Percentiles rank a stretch among this genome's conserved stretches.
These are phyloP conservation scores for Lachancea sp. DNA, from an alignment of 805 yeast genomes.

Conservation along the genomic window DNA sequence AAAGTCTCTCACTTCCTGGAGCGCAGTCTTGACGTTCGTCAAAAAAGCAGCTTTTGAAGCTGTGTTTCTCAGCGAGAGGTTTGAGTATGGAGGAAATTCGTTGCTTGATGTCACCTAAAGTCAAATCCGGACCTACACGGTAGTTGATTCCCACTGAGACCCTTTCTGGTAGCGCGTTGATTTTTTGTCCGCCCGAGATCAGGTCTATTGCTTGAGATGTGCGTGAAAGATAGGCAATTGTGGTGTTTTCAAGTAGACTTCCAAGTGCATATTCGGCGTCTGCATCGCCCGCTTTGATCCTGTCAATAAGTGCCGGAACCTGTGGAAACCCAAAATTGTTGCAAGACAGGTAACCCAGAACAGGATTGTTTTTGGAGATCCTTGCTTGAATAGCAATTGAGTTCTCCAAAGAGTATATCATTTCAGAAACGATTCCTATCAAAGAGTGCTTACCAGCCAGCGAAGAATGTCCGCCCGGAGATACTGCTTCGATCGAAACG, in stretches of 20 bases:
- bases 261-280: not conserved
- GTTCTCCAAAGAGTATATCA: constrained; percentile 46
- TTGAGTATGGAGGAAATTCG: constrained; percentile 21
- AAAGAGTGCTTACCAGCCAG: constrained; percentile 67
- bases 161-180: constrained; percentile 62
- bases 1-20: constrained; percentile 22
- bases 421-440: constrained; percentile 57
- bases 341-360: constrained; percentile 49
- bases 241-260: constrained; percentile 3
- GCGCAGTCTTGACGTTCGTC: constrained; percentile 8
- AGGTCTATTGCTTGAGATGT: constrained; percentile 61
- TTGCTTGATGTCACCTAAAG: constrained; percentile 34
- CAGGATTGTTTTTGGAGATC: constrained; percentile 42
- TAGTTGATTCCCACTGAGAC: constrained; percentile 47
- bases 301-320: too few species aligned
- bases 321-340: not conserved
- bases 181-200: constrained; percentile 58
- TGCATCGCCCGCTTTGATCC: not conserved
- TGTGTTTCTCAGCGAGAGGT: constrained; percentile 12
- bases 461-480: constrained; percentile 71
- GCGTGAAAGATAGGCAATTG: constrained; percentile 33
- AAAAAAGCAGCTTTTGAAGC: constrained; percentile 10
- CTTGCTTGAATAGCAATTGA: constrained; percentile 36
- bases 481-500: constrained; percentile 40
- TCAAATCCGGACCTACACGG: constrained; percentile 48